A percentile compares a stretch with the other conserved stretches of the same genome.
These are phyloP conservation scores for Boletales sp. DNA, from an alignment of 768 basidiomycete species.

Conservation along the genomic window DNA sequence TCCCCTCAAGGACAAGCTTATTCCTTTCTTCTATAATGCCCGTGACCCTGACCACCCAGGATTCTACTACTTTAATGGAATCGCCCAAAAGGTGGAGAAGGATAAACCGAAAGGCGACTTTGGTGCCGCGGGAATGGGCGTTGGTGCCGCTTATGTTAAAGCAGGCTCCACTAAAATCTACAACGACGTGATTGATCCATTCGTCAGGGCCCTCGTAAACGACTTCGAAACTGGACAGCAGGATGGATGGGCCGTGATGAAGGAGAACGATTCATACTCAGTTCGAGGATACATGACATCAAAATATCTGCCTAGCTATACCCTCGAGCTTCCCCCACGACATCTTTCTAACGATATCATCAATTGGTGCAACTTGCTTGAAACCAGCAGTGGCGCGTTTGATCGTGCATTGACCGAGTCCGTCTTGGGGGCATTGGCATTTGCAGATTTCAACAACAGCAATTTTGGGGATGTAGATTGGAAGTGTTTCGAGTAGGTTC, in stretches of 20 bases:
- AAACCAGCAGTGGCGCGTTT: slow-evolving; percentile 29
- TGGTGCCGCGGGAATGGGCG: neutral
- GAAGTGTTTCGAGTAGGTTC: slow-evolving; percentile 31
- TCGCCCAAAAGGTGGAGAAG: neutral
- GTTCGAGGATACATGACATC: slow-evolving; percentile 23
- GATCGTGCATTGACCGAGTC: slow-evolving; percentile 34
- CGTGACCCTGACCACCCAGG: slow-evolving; percentile 7
- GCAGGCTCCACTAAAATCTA: neutral
- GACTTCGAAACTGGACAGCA: slow-evolving; percentile 14
- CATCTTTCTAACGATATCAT: slow-evolving; percentile 22
- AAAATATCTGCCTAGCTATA: slow-evolving; percentile 23
- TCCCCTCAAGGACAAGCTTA: slow-evolving; percentile 18
- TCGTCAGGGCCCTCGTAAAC: slow-evolving; percentile 6
- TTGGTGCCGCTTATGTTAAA: neutral
- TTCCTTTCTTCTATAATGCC: slow-evolving; percentile 18
- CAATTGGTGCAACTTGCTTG: slow-evolving; percentile 33
- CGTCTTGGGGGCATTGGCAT: slow-evolving; percentile 31
- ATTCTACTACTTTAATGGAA: slow-evolving; percentile 7
- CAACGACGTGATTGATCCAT: neutral
- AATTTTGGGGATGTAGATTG: slow-evolving; percentile 17
- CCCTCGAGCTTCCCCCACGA: slow-evolving; percentile 13
- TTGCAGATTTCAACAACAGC: slow-evolving; percentile 4
- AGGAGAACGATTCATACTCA: slow-evolving; percentile 29
- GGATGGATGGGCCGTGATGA: slow-evolving; percentile 26
- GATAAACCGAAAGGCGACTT: no score